Percentiles rank a stretch among this genome's conserved stretches.
Conservation (phyloP, 768 basidiomycete species). For the Candolleomyces efflorescens region DNA sequence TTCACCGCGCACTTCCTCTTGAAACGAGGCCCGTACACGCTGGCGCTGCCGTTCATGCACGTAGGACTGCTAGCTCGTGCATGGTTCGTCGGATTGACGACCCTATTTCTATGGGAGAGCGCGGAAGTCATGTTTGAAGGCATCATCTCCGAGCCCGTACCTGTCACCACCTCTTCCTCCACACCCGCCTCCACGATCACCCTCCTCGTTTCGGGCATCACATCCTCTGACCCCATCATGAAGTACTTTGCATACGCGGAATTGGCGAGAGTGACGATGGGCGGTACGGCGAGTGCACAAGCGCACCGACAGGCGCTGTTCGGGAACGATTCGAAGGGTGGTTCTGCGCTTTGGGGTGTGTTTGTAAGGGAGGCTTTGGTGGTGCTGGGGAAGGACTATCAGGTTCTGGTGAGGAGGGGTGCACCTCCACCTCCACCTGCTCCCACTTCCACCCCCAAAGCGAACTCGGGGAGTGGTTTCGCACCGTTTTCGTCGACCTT, state of each 20-base stretch:
- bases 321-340: slow-evolving; percentile 57
- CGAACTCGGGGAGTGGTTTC: too few relatives aligned
- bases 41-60: slow-evolving; percentile 46
- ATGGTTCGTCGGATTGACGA: slow-evolving; percentile 49
- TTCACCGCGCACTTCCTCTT: slow-evolving; percentile 58
- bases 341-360: slow-evolving; percentile 56
- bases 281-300: slow-evolving; percentile 33
- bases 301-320: slow-evolving; percentile 54
- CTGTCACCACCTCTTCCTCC: slow-evolving; percentile 39
- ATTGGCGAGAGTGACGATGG: slow-evolving; percentile 47
- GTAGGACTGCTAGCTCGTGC: slow-evolving; percentile 40
- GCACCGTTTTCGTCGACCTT: too few relatives aligned
- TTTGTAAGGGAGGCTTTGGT: slow-evolving; percentile 57
- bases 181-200: slow-evolving; percentile 16
- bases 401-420: slow-evolving; percentile 58
- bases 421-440: slow-evolving; percentile 20
- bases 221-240: slow-evolving; percentile 48
- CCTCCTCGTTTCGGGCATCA: slow-evolving; percentile 55
- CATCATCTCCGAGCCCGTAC: slow-evolving; percentile 40
- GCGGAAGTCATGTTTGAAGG: slow-evolving; percentile 57
- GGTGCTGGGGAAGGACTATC: slow-evolving; percentile 65
- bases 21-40: slow-evolving; percentile 45
- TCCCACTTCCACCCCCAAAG: slow-evolving; percentile 12
- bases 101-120: slow-evolving; percentile 59
- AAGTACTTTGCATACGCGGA: slow-evolving; percentile 67